phyloP scores from a whole-genome alignment of 179 eudicot species.

The Silene vulgaris region DNA sequence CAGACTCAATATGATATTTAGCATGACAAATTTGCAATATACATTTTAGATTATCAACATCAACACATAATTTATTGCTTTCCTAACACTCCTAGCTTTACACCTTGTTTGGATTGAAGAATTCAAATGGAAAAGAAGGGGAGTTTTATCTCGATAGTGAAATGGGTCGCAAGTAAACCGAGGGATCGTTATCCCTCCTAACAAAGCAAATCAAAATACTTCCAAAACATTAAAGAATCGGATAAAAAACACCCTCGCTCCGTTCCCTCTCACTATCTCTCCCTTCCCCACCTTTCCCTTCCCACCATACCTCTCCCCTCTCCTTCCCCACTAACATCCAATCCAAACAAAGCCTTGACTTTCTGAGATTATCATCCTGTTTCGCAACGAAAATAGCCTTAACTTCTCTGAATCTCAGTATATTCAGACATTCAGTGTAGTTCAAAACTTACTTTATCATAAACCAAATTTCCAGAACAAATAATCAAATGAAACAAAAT shows the following conservation, averaged over 20 bases:
- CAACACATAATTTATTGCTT: neutral
- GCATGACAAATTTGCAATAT: neutral
- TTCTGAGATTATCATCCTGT: neutral
- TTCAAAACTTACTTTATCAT: neutral
- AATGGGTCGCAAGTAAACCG: neutral
- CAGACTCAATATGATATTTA: neutral
- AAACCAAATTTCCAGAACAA: constrained; percentile 9
- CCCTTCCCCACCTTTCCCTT: neutral
- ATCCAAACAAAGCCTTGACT: neutral
- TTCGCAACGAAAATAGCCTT: neutral
- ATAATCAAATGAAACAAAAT: neutral
- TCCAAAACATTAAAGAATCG: neutral
- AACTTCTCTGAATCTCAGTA: neutral
- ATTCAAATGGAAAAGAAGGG: neutral
- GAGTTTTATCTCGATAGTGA: neutral
- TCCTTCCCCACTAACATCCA: neutral
- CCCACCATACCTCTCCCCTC: neutral
- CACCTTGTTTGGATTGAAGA: neutral
- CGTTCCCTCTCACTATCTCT: neutral
- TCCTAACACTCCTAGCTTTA: neutral
- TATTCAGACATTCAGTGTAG: neutral
- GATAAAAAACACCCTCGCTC: neutral
- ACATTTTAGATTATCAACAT: neutral
- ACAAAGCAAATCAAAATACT: neutral
- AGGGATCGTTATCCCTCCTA: neutral